These are phyloP conservation scores for Chrysanthemum seticuspe DNA, from an alignment of 129 eudicot species.

Conservation along the genomic window DNA sequence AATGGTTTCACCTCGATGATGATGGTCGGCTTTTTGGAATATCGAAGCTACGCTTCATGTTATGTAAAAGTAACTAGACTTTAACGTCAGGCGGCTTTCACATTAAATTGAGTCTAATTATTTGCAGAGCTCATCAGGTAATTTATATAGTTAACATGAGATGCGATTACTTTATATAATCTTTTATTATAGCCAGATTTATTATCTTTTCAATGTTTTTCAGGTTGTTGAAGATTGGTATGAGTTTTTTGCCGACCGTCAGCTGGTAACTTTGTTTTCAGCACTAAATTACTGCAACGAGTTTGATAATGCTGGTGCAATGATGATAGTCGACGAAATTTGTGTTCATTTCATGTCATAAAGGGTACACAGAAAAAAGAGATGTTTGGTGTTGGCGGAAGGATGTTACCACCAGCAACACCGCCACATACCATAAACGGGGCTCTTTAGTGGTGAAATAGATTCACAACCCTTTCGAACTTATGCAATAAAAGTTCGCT, in stretches of 20 bases:
- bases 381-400: conserved; percentile 35
- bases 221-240: no score
- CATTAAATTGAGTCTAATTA: not conserved
- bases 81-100: no score
- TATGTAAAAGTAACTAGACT: no score
- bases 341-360: conserved; percentile 9
- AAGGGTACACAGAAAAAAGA: conserved; percentile 48
- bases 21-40: no score
- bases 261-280: no score
- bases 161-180: not conserved
- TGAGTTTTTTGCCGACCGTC: no score
- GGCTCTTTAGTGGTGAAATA: not conserved
- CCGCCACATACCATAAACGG: conserved; percentile 40
- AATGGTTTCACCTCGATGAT: no score
- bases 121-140: conserved; percentile 59
- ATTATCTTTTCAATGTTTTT: not conserved
- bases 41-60: no score
- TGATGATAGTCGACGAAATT: no score
- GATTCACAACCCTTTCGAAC: not conserved
- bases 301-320: no score
- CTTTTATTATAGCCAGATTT: not conserved
- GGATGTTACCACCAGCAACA: conserved; percentile 43
- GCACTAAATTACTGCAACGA: no score
- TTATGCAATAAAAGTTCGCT: not conserved
- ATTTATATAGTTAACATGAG: not conserved